phyloP scores from a whole-genome alignment of 495 filamentous ascomycete genomes.

The Lasiosphaeria hispida region DNA sequence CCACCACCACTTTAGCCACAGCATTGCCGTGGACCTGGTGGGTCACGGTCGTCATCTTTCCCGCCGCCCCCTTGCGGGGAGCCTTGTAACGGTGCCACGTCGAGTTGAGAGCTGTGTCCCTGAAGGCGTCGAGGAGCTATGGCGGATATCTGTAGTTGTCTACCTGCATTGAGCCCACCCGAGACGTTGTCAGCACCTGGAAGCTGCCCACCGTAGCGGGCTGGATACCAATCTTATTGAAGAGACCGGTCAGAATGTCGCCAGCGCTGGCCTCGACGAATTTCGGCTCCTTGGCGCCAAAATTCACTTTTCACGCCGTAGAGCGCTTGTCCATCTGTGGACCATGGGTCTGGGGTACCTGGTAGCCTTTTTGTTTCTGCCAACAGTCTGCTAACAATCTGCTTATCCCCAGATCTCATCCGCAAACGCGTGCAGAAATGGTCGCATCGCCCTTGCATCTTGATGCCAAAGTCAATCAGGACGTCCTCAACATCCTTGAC shows the following conservation, averaged over 20 bases:
- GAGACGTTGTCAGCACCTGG: neutral
- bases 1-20: too few species aligned
- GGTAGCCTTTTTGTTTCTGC: neutral
- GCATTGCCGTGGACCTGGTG: too few species aligned
- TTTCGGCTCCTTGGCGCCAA: neutral
- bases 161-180: neutral
- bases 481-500: neutral
- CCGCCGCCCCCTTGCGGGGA: neutral
- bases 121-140: neutral
- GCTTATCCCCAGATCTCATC: neutral
- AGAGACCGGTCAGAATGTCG: neutral
- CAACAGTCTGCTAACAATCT: neutral
- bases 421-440: neutral
- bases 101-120: neutral
- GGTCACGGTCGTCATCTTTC: too few species aligned
- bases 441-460: conserved; percentile 1
- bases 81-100: neutral
- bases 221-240: too few species aligned
- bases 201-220: neutral
- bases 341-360: neutral
- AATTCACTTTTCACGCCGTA: neutral
- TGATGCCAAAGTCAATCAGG: conserved; percentile 4
- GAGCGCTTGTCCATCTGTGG: neutral
- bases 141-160: neutral
- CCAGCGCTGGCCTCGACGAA: neutral